Evolutionary conservation across 148 eudicot genomes (phyloP).

Genomic region (Beta vulgaris): DNA sequence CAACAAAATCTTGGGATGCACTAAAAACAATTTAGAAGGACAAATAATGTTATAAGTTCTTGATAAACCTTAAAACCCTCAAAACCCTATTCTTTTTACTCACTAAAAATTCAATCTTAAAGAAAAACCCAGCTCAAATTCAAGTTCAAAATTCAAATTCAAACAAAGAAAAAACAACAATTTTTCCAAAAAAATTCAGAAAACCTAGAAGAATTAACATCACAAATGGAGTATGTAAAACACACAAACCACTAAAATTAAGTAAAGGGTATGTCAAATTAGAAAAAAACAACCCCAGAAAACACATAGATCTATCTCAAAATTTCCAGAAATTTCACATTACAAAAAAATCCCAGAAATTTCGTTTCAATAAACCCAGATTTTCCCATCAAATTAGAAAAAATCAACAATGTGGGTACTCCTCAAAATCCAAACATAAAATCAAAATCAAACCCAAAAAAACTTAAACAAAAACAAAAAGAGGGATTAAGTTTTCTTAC

Average conservation of each 20-base stretch:
- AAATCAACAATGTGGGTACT: conserved; percentile 31
- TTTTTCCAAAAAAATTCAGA: background rate
- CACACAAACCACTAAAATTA: background rate
- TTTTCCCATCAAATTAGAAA: background rate
- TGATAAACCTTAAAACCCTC: conserved; percentile 10
- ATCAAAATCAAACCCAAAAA: background rate
- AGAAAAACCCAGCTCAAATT: conserved; percentile 9
- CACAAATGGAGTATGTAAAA: background rate
- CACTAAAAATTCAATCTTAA: background rate
- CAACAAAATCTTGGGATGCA: background rate
- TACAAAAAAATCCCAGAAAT: background rate
- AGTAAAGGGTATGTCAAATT: conserved; percentile 11
- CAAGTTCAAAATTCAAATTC: conserved; percentile 25
- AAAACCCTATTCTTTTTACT: conserved; percentile 5
- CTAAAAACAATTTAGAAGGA: background rate
- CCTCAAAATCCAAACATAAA: too few relatives aligned
- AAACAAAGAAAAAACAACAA: background rate
- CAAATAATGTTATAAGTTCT: too few relatives aligned
- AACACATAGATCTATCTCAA: conserved; percentile 26
- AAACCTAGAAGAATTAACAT: background rate
- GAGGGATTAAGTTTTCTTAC: conserved; percentile 15
- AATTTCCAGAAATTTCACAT: conserved; percentile 5
- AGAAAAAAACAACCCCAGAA: background rate
- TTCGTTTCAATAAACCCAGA: background rate
- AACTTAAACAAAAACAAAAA: conserved; percentile 4